phyloP scores from a whole-genome alignment of 2,329 filamentous ascomycete genomes.

The Drechslerella dactyloides region DNA sequence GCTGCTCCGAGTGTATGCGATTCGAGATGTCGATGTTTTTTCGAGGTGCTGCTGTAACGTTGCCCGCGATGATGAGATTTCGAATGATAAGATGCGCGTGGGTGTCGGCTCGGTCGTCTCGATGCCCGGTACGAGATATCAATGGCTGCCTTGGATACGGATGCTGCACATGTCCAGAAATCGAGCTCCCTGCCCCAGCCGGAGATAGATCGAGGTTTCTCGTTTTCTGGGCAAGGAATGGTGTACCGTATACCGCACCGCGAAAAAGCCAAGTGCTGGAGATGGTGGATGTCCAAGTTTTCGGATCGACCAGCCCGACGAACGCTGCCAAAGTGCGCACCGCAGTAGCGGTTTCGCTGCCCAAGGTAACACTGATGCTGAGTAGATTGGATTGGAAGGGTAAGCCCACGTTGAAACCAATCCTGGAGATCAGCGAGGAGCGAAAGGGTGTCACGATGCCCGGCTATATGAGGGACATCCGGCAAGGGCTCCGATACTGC shows the following conservation, averaged over 20 bases:
- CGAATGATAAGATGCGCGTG: background rate
- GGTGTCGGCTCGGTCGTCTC: background rate
- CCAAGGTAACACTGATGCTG: slow-evolving; percentile 39
- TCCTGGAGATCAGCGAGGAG: slow-evolving; percentile 33
- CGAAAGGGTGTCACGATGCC: slow-evolving; percentile 41
- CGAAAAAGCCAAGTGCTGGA: background rate
- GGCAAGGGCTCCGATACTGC: slow-evolving; percentile 48
- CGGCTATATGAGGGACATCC: slow-evolving; percentile 51
- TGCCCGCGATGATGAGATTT: background rate
- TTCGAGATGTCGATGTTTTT: background rate
- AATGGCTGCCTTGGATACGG: slow-evolving; percentile 2
- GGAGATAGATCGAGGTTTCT: slow-evolving; percentile 22
- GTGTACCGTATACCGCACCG: background rate
- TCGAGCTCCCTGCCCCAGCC: background rate
- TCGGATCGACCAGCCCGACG: slow-evolving; percentile 39
- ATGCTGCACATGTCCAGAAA: background rate
- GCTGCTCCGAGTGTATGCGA: background rate
- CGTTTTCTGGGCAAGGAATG: slow-evolving; percentile 13
- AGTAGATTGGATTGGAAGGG: slow-evolving; percentile 41
- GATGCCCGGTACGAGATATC: background rate
- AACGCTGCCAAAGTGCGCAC: slow-evolving; percentile 23
- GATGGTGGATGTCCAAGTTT: slow-evolving; percentile 13
- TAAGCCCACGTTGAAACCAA: slow-evolving; percentile 18
- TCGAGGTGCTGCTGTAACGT: background rate
- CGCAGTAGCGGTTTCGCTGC: slow-evolving; percentile 2